Percentiles rank a stretch among this genome's conserved stretches.
phyloP scores from a whole-genome alignment of 768 basidiomycete genomes.

The Auriscalpium vulgare region DNA sequence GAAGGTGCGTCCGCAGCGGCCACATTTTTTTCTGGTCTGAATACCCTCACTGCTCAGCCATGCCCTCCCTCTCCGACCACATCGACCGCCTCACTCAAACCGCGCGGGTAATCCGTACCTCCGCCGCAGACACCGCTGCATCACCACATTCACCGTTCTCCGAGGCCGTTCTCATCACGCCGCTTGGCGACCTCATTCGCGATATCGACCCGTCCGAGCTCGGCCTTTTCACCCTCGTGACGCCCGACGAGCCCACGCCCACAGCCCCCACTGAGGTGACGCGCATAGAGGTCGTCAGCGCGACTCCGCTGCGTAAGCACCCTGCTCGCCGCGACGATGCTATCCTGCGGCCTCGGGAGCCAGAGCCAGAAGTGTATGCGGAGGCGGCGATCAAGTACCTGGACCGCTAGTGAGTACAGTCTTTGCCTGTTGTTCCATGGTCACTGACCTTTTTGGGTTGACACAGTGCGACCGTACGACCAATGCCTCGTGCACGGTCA shows the following conservation, averaged over 20 bases:
- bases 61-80: slow-evolving; percentile 56
- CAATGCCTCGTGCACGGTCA: slow-evolving; percentile 42
- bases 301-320: slow-evolving; percentile 57
- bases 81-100: slow-evolving; percentile 56
- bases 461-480: slow-evolving; percentile 29
- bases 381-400: slow-evolving; percentile 70
- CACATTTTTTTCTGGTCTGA: neutral
- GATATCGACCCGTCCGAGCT: slow-evolving; percentile 73
- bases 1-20: no score
- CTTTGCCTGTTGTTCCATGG: neutral
- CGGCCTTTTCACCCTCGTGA: slow-evolving; percentile 61
- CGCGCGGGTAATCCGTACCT: slow-evolving; percentile 42
- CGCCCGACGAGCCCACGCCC: slow-evolving; percentile 19
- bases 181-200: slow-evolving; percentile 70
- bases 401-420: slow-evolving; percentile 58
- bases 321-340: slow-evolving; percentile 25
- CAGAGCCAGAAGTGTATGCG: slow-evolving; percentile 70
- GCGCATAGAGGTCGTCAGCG: slow-evolving; percentile 59
- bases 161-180: slow-evolving; percentile 50
- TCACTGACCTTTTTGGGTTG: neutral
- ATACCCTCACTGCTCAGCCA: slow-evolving; percentile 14
- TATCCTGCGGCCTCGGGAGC: slow-evolving; percentile 31
- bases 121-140: slow-evolving; percentile 28
- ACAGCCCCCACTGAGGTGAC: slow-evolving; percentile 35
- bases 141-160: slow-evolving; percentile 40